Base-by-base conservation (phyloP, 1,284 basidiomycete genomes). In the Malassezia psittaci region DNA sequence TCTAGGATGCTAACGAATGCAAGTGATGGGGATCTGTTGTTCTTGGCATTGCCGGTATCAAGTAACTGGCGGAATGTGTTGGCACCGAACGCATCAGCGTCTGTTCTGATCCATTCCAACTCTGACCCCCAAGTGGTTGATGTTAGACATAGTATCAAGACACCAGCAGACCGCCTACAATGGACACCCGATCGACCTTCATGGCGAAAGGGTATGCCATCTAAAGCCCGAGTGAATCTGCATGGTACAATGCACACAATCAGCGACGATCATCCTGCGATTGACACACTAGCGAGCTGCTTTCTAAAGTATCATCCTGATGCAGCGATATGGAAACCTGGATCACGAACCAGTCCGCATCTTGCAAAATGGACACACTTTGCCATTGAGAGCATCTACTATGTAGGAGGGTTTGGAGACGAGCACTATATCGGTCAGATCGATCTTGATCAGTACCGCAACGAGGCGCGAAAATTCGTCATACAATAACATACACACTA, bases 401-500 rank as follows among this genome's bases (percentile, higher is more conserved):
- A 63, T 48, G 65, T 74, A 0, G 72, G 72, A 8, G 72, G 72
- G 21, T 74, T 69, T 33, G 70, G 72, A 8, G 72, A 74, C 49
- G 72, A 74, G 55, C 71, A 72, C 57, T 61, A 59, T 39, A 74
- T 74, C 29, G 70, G 72, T 19, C 61, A 63, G 62, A 55, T 74
- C 44, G 54, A 49, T 33, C 48, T 55, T 47, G 57, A 62, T 9
- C 52, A 57, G 16, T 72, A 52, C 46, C 49, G 50, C 11, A n/a
- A 5, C 32, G 37, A 34, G 19, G 10, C 51, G 16, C 41, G 21
- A 5, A 43, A 21, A 7, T 16, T 43, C 3, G 6, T n/a, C 9
- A 34, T 45, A 24, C 43, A 45, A 18, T 33, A 33, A 15, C 24
- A 3, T 29, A 29, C 3, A 42, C 41, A 42, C 41, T 29, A 12